Evolutionary conservation across 805 yeast genomes (phyloP), one percentile per base, ranked within the genome.

Genomic region (Metschnikowia drakensbergensis): DNA sequence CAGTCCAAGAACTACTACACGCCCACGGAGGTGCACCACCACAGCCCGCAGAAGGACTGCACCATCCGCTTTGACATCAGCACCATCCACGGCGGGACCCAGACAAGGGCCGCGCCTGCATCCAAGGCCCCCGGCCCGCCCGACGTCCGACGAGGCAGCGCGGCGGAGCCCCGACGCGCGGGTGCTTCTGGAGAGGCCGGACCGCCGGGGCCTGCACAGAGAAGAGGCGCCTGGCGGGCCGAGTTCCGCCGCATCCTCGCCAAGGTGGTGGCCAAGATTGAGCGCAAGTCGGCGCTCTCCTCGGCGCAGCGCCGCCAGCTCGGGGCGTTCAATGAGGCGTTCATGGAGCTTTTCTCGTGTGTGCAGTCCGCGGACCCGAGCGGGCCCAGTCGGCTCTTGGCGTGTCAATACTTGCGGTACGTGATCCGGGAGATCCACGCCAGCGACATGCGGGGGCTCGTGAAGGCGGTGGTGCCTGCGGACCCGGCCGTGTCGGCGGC

Each of bases 401-500:
- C 68, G 9, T 70, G 68, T 45, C 76, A 71, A 50, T 69, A 66
- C 47, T 55, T 72, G 46, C 71, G 72, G 54, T 71, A 71, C 42
- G 53, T 72, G 7, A 50, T 72, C 38, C 69, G 69, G 48, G 77
- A 73, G 42, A 47, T 72, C 25, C 68, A 68, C 36, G 45, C 23
- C 29, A 22, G 32, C n/a, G 33, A 39, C 8, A 36, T 44, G 3
- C 36, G 57, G 8, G 49, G 57, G 42, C 54, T 71, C n/a, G 70
- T 61, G 49, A 63, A 61, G 47, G 56, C 66, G 47, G 65, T 72
- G 6, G 48, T 72, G 5, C 77, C 77, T 0, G 39, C 47, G 13
- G 42, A 29, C n/a, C 3, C 32, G 17, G 13, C 42, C 26, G 31
- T 8, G 22, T 3, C 17, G 28, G 26, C 7, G 11, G 39, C 25